phyloP scores from a whole-genome alignment of 768 basidiomycete species.

The Tulasnella sp. region DNA sequence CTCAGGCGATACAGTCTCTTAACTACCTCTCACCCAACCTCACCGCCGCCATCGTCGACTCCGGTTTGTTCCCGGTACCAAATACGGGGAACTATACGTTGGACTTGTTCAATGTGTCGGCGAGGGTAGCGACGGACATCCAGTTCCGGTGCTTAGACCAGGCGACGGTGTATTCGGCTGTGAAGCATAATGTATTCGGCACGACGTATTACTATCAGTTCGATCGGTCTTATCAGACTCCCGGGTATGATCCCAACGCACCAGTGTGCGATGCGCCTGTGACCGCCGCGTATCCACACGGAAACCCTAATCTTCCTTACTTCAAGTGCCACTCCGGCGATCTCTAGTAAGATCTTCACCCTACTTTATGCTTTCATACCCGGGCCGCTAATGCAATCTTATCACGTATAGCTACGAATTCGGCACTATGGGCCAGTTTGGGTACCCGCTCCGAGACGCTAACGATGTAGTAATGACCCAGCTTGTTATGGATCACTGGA shows the following conservation, averaged over 20 bases:
- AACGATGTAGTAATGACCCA: constrained; percentile 39
- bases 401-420: constrained; percentile 23
- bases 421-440: constrained; percentile 31
- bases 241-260: constrained; percentile 37
- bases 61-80: constrained; percentile 35
- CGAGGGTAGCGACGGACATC: constrained; percentile 35
- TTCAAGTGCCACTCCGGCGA: constrained; percentile 36
- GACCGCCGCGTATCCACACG: constrained; percentile 34
- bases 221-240: constrained; percentile 29
- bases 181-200: constrained; percentile 26
- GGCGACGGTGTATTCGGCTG: constrained; percentile 37
- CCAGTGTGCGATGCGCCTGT: constrained; percentile 37
- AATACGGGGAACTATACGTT: constrained; percentile 29
- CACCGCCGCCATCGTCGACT: constrained; percentile 23
- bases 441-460: constrained; percentile 37
- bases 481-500: constrained; percentile 37
- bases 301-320: constrained; percentile 39
- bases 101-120: constrained; percentile 39
- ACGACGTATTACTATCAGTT: constrained; percentile 38
- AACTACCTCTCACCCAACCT: constrained; percentile 14
- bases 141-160: constrained; percentile 42
- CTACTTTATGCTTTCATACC: too few species aligned
- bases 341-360: constrained; percentile 17
- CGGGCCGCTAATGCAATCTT: too few species aligned
- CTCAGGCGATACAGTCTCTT: constrained; percentile 20